phyloP scores from a whole-genome alignment of 1,284 basidiomycete species.

The Agroathelia rolfsii region DNA sequence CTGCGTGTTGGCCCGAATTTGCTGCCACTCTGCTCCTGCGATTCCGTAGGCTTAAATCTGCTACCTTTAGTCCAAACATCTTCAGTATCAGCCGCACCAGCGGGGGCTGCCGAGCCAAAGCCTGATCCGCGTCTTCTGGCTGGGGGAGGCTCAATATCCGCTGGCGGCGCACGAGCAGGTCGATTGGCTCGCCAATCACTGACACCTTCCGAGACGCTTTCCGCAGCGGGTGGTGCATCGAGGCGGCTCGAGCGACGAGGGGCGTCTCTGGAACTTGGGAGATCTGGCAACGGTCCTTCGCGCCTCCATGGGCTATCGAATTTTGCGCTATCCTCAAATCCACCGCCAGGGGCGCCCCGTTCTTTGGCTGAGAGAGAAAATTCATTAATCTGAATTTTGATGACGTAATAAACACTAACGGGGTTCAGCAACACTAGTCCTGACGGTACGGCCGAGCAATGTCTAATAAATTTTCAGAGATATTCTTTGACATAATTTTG shows the following conservation, averaged over 20 bases:
- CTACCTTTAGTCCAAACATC: slow-evolving; percentile 65
- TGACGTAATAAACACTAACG: slow-evolving; percentile 42
- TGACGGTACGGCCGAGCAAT: slow-evolving; percentile 72
- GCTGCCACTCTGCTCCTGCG: slow-evolving; percentile 30
- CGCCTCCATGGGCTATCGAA: slow-evolving; percentile 81
- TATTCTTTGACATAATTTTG: slow-evolving; percentile 3
- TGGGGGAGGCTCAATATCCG: slow-evolving; percentile 30
- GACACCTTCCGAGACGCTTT: slow-evolving; percentile 45
- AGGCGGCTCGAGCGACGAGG: slow-evolving; percentile 56
- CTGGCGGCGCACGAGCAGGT: slow-evolving; percentile 29
- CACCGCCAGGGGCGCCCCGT: slow-evolving; percentile 43
- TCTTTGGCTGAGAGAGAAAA: slow-evolving; percentile 52
- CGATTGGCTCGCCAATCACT: slow-evolving; percentile 66
- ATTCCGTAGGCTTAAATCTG: slow-evolving; percentile 52
- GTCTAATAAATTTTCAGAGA: slow-evolving; percentile 29
- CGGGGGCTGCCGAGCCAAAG: slow-evolving; percentile 38
- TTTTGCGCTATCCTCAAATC: slow-evolving; percentile 57
- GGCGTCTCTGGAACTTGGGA: slow-evolving; percentile 41
- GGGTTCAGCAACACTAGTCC: slow-evolving; percentile 93
- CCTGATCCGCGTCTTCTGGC: slow-evolving; percentile 48
- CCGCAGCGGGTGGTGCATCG: slow-evolving; percentile 39
- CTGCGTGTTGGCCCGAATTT: slow-evolving; percentile 41
- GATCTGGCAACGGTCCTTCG: slow-evolving; percentile 75
- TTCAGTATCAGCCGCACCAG: slow-evolving; percentile 62
- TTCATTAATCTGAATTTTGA: slow-evolving; percentile 3